These are phyloP conservation scores for Penicillium fimorum DNA, from an alignment of 495 filamentous ascomycete species.

Conservation along the genomic window DNA sequence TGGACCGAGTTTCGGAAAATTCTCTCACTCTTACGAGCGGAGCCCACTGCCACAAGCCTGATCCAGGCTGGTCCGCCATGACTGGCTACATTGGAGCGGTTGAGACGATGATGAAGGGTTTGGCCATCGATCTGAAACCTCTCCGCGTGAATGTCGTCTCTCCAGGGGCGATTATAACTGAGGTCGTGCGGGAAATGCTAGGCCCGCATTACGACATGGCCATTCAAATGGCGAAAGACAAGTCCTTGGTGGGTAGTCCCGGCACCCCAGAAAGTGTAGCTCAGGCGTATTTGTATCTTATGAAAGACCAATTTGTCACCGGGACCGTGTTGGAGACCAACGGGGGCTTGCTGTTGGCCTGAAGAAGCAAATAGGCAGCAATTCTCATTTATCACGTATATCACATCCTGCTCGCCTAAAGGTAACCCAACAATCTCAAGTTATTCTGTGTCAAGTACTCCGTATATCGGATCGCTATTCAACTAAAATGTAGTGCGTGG, in stretches of 20 bases:
- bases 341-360: not conserved
- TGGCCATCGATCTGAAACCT: constrained; percentile 55
- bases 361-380: too few relatives aligned
- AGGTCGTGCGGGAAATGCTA: constrained; percentile 34
- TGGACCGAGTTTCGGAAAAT: constrained; percentile 33
- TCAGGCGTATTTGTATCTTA: constrained; percentile 59
- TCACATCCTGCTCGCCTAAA: too few relatives aligned
- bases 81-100: constrained; percentile 46
- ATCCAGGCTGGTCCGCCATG: constrained; percentile 42
- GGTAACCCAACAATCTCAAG: too few relatives aligned
- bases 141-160: constrained; percentile 54
- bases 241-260: constrained; percentile 39
- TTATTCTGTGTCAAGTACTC: too few relatives aligned
- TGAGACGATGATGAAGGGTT: constrained; percentile 39
- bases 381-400: too few relatives aligned
- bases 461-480: too few relatives aligned
- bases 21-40: constrained; percentile 54
- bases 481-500: too few relatives aligned
- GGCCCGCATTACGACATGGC: constrained; percentile 10
- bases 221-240: constrained; percentile 38
- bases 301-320: constrained; percentile 38
- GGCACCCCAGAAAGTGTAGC: constrained; percentile 53
- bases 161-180: constrained; percentile 53
- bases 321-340: not conserved
- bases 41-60: constrained; percentile 40